Evolutionary conservation across 2,329 filamentous ascomycete genomes (phyloP), one percentile per base, ranked within the genome.

Genomic region (Phaeosphaeria sp.): DNA sequence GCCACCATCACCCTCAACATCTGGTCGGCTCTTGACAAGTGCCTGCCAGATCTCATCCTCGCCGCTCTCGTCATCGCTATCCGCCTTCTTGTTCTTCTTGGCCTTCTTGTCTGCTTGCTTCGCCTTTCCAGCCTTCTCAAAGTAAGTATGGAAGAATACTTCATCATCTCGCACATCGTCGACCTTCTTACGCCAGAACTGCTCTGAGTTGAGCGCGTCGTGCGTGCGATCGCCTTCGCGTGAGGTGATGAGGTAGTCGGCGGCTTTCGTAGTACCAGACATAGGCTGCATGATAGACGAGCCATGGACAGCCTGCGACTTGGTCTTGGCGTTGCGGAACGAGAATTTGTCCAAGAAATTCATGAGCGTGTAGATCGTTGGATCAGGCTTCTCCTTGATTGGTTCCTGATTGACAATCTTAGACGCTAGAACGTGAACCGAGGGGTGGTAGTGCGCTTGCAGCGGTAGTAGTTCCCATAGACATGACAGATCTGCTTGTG

Each of bases 111-210:
- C 83, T 68, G 82, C 84, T 60, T 75, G 75, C 70, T 84, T 83
- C 66, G 82, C 79, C 63, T 83, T 84, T 49, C 82, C 85, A 11
- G 82, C 79, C 73, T 89, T 86, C 55, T 87, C 89, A 79, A 99
- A 99, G 86, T 99, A 99, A 65, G 92, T 89, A 78, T 99, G 95
- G 86, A 99, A 99, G 86, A 99, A 99, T 40, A 93, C 91, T 74
- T 99, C 95, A 65, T 99, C 93, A 0, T 89, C 92, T 2, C 91
- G 89, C 45, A 99, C 90, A 53, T 98, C 89, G 63, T 92, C 89
- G n/a, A 86, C 84, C 80, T 92, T 93, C 86, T 92, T 92, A 71
- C 89, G 89, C 92, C 93, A 97, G 83, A 99, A 99, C 2, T 87
- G 83, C 61, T 96, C 91, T 1, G 90, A 90, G 78, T 99, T 99